A percentile compares a stretch with the other conserved stretches of the same genome.
phyloP scores from a whole-genome alignment of 1,284 basidiomycete genomes.

The Porogramme epimiltina region DNA sequence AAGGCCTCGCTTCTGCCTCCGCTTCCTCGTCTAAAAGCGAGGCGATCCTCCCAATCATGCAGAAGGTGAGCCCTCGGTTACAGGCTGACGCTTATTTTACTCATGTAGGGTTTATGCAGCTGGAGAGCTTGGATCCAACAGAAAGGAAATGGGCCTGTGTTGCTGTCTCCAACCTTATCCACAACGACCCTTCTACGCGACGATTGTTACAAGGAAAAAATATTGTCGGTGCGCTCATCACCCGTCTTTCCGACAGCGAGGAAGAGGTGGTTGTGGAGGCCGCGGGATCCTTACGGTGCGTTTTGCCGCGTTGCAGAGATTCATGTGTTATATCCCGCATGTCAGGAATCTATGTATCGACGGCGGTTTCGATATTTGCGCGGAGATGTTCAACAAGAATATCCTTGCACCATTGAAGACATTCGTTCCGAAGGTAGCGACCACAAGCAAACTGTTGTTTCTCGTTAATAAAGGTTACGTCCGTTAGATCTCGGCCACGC shows the following conservation, averaged over 20 bases:
- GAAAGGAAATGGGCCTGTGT: conserved; percentile 94
- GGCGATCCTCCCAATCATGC: conserved; percentile 82
- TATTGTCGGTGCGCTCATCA: conserved; percentile 85
- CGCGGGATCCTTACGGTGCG: conserved; percentile 79
- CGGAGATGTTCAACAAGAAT: conserved; percentile 96
- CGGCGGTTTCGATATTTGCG: conserved; percentile 90
- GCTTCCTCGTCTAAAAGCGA: conserved; percentile 74
- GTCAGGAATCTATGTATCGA: conserved; percentile 90
- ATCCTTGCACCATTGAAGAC: conserved; percentile 75
- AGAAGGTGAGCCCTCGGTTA: conserved; percentile 61
- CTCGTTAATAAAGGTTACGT: background rate
- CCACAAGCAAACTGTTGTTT: conserved; percentile 9
- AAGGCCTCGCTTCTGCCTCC: conserved; percentile 72
- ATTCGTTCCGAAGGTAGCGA: conserved; percentile 78
- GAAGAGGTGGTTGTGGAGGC: conserved; percentile 89
- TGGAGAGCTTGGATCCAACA: conserved; percentile 70
- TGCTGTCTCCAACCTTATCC: conserved; percentile 87
- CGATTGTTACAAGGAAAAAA: conserved; percentile 89
- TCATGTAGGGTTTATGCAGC: conserved; percentile 41
- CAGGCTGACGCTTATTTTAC: background rate
- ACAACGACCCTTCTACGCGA: conserved; percentile 86
- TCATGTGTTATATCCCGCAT: background rate
- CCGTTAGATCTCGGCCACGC: conserved; percentile 70
- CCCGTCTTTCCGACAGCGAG: conserved; percentile 78
- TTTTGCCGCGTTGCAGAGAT: conserved; percentile 4